A percentile compares a stretch with the other conserved stretches of the same genome.
Conservation (phyloP, 306 rosid species). For the Ochetophila trinervis region DNA sequence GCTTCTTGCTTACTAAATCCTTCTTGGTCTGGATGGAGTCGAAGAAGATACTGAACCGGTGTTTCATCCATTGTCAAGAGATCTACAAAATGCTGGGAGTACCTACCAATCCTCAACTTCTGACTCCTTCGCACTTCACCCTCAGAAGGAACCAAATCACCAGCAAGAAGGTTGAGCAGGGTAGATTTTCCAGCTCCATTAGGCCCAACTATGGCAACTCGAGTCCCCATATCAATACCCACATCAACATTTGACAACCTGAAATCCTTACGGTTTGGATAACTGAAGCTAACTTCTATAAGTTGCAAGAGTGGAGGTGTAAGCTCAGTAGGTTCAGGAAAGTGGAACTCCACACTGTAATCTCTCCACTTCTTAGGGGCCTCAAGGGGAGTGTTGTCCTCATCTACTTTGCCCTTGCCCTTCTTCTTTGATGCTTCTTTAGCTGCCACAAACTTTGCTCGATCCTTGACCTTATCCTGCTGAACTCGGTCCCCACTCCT, state of each 20-base stretch:
- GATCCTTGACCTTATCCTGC: slow-evolving; percentile 69
- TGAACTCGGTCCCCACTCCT: slow-evolving; percentile 58
- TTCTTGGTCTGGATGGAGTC: slow-evolving; percentile 69
- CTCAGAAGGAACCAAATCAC: slow-evolving; percentile 58
- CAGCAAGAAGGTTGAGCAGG: slow-evolving; percentile 58
- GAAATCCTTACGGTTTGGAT: slow-evolving; percentile 57
- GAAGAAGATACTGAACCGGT: slow-evolving; percentile 60
- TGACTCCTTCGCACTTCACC: slow-evolving; percentile 73
- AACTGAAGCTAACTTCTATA: slow-evolving; percentile 65
- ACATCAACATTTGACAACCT: slow-evolving; percentile 54
- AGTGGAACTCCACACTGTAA: slow-evolving; percentile 59
- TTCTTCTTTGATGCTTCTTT: slow-evolving; percentile 59
- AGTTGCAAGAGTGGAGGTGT: slow-evolving; percentile 74
- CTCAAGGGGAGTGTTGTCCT: slow-evolving; percentile 47
- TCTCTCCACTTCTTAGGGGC: slow-evolving; percentile 65
- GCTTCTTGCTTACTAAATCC: slow-evolving; percentile 80
- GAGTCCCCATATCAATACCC: slow-evolving; percentile 66
- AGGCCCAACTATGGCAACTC: slow-evolving; percentile 67
- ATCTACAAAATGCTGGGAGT: slow-evolving; percentile 66
- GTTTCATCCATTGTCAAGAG: slow-evolving; percentile 69
- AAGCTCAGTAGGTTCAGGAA: slow-evolving; percentile 74
- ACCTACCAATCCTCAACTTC: slow-evolving; percentile 66
- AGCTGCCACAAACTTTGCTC: slow-evolving; percentile 55
- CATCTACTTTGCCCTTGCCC: slow-evolving; percentile 50
- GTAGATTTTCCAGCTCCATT: slow-evolving; percentile 70